These are phyloP conservation scores for Plantago coronopus DNA, from an alignment of 305 asterid species.

Conservation along the genomic window DNA sequence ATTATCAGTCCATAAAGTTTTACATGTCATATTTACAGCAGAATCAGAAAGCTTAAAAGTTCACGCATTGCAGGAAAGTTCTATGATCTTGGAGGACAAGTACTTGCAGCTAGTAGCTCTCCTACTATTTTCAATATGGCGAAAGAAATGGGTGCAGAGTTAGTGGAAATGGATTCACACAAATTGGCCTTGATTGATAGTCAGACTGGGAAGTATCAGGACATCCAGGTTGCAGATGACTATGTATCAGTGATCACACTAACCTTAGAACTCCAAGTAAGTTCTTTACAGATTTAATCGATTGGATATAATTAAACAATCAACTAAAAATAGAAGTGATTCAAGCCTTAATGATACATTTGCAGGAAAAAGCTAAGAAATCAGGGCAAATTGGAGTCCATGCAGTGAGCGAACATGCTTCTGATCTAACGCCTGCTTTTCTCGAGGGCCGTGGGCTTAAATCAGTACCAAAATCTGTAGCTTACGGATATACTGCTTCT, in stretches of 20 bases:
- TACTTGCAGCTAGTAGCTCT: constrained; percentile 87
- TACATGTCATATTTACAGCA: not conserved
- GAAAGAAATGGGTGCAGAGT: constrained; percentile 58
- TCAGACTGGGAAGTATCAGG: constrained; percentile 59
- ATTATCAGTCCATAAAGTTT: not conserved
- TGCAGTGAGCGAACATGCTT: constrained; percentile 55
- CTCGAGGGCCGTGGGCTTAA: constrained; percentile 51
- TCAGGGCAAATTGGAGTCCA: constrained; percentile 67
- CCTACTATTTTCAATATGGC: constrained; percentile 74
- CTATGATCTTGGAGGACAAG: constrained; percentile 94
- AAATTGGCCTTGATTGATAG: constrained; percentile 68
- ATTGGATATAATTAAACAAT: not conserved
- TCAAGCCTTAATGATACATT: not conserved
- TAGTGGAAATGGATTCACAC: constrained; percentile 74
- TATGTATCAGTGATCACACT: constrained; percentile 67
- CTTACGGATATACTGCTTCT: constrained; percentile 76
- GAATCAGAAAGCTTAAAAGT: not conserved
- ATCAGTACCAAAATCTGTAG: constrained; percentile 63
- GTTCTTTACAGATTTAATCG: constrained; percentile 11
- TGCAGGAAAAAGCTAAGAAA: constrained; percentile 66
- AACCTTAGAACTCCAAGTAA: constrained; percentile 78
- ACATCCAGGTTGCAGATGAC: constrained; percentile 74
- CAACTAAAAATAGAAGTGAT: not conserved
- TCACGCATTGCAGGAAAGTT: constrained; percentile 44
- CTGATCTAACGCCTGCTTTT: constrained; percentile 54